phyloP scores from a whole-genome alignment of 805 yeast genomes.

The Saccharomycopsis sp. region DNA sequence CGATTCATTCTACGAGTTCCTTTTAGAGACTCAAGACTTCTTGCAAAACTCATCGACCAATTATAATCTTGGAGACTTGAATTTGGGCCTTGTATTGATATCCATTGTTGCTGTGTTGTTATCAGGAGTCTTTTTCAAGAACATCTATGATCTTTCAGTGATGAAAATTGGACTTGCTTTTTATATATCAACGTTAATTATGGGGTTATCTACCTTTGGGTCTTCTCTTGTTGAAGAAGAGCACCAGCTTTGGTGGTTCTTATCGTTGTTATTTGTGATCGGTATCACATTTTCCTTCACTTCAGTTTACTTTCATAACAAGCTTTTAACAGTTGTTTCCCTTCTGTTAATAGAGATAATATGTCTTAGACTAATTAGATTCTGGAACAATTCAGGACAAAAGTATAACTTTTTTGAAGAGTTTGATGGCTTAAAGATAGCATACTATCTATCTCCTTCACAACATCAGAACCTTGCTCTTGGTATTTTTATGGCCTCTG shows the following conservation, averaged over 20 bases:
- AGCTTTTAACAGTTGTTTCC: background rate
- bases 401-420: conserved; percentile 44
- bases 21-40: conserved; percentile 41
- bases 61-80: conserved; percentile 53
- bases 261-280: conserved; percentile 33
- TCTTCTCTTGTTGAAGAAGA: conserved; percentile 94
- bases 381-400: conserved; percentile 91
- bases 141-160: conserved; percentile 10
- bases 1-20: conserved; percentile 30
- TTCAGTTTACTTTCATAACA: background rate
- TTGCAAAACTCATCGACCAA: conserved; percentile 63
- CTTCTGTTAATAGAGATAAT: conserved; percentile 24
- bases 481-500: conserved; percentile 3
- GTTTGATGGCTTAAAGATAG: conserved; percentile 10
- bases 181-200: conserved; percentile 29
- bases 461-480: conserved; percentile 4
- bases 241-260: conserved; percentile 94
- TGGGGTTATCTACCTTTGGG: conserved; percentile 63
- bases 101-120: conserved; percentile 16
- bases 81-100: conserved; percentile 23
- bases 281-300: background rate
- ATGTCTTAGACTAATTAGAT: conserved; percentile 54
- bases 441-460: conserved; percentile 7
- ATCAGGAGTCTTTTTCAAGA: background rate
- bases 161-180: conserved; percentile 18